Percentiles rank a stretch among this genome's conserved stretches.
Conservation (phyloP, 164 flowering plant genomes). For the Houttuynia cordata region DNA sequence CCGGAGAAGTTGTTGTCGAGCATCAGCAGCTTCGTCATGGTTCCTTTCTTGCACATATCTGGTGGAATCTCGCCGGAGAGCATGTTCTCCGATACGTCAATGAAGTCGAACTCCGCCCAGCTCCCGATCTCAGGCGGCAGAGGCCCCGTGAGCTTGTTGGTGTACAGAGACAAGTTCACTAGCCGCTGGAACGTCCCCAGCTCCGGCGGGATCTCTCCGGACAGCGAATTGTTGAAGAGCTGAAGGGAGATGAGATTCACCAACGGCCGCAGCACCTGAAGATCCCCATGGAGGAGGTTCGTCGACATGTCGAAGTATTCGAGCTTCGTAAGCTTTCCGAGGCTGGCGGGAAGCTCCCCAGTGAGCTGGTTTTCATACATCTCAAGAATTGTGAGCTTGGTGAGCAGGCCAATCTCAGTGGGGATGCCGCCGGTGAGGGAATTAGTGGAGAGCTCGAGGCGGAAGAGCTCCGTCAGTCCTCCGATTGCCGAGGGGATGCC, state of each 20-base stretch:
- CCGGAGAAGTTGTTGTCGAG: conserved; percentile 46
- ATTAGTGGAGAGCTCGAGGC: conserved; percentile 49
- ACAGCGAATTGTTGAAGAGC: conserved; percentile 31
- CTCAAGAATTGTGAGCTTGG: conserved; percentile 68
- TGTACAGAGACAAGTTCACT: conserved; percentile 60
- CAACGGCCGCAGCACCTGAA: neutral
- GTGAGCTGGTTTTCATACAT: conserved; percentile 40
- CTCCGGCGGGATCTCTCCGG: conserved; percentile 49
- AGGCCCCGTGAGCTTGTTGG: conserved; percentile 50
- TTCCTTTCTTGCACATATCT: conserved; percentile 76
- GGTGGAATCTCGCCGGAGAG: conserved; percentile 83
- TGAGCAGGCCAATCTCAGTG: conserved; percentile 34
- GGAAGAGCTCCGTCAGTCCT: conserved; percentile 30
- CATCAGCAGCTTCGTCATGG: conserved; percentile 26
- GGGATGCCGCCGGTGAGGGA: conserved; percentile 53
- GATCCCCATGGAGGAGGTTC: conserved; percentile 37
- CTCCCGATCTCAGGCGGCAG: conserved; percentile 69
- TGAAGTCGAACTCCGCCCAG: conserved; percentile 64
- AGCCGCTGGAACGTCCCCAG: conserved; percentile 46
- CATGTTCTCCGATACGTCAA: conserved; percentile 64
- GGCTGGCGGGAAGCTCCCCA: conserved; percentile 51
- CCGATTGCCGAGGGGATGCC: conserved; percentile 52
- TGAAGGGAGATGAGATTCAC: conserved; percentile 20
- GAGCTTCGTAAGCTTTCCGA: conserved; percentile 47
- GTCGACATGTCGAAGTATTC: conserved; percentile 36